Percentiles rank a stretch among this genome's conserved stretches.
phyloP scores from a whole-genome alignment of 352 stramenopile genomes.

The Phytopythium vexans region DNA sequence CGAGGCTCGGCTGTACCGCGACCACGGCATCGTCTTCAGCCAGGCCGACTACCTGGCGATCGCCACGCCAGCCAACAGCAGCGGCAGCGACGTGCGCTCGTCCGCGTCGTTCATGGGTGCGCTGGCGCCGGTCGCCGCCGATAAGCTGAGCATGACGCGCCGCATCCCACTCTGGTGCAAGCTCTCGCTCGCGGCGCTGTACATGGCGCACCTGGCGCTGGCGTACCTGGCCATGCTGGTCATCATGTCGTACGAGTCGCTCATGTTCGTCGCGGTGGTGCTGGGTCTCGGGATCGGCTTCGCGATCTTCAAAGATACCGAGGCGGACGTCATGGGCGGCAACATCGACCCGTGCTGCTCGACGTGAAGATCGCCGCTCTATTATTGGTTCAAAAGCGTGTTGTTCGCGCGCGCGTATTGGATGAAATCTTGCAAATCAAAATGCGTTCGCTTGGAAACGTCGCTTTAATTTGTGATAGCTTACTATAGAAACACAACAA shows the following conservation, averaged over 20 bases:
- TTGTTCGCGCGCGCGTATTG: no score
- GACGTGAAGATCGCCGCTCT: no score
- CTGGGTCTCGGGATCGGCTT: conserved; percentile 69
- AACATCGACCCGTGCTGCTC: conserved; percentile 62
- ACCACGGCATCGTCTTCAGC: conserved; percentile 52
- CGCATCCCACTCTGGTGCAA: conserved; percentile 62
- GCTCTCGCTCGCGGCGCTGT: conserved; percentile 48
- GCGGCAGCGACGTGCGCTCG: not conserved
- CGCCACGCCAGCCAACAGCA: conserved; percentile 25
- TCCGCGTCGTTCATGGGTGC: not conserved
- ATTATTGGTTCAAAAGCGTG: no score
- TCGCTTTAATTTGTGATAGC: conserved; percentile 3
- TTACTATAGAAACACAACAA: not conserved
- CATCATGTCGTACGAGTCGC: conserved; percentile 80
- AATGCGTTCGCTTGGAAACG: conserved; percentile 5
- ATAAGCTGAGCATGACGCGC: conserved; percentile 26
- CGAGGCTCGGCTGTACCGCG: conserved; percentile 35
- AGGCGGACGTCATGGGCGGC: conserved; percentile 59
- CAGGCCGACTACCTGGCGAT: conserved; percentile 53
- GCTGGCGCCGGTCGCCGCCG: conserved; percentile 32
- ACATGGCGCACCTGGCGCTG: conserved; percentile 82
- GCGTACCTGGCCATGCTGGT: conserved; percentile 84
- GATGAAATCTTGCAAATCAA: not conserved
- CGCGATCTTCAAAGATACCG: conserved; percentile 69
- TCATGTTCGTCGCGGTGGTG: conserved; percentile 70